Base-by-base conservation (phyloP, 1,284 basidiomycete genomes). In the Uromyces viciae-fabae region DNA sequence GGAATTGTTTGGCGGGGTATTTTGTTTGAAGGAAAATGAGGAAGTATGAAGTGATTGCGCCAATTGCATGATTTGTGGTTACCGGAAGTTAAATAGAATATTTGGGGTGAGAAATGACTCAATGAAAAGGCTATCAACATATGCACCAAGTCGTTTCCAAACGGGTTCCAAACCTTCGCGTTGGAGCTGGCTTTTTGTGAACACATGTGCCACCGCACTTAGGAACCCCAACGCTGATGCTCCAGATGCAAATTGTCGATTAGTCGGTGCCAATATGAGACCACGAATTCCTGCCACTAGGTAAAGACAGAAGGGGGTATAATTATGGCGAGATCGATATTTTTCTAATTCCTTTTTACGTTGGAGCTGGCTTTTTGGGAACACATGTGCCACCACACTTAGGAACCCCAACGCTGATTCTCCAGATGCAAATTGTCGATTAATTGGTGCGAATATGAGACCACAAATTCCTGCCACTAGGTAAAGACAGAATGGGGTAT, bases 81-180 rank as follows among this genome's bases (percentile, higher is more conserved):
- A 22, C 17, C 60, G 33, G 60, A 64, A 64, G 25, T 33, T 64
- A 28, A 64, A 64, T 19, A 64, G 60, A n/a, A 33, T 38, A 38
- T 64, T 64, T 33, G 60, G 60, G 31, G 60, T 64, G 28, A 64
- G 60, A 38, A 64, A 64, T 3, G 60, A 64, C 3, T 64, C 60
- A 64, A 64, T 64, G 60, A 64, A 64, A 64, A 38, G 2, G 15
- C 33, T 38, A 33, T 64, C 33, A 28, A 64, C 42, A 38, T 64
- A 64, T 60, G 19, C 25, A 11, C 52, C 52, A 54, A 54, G 52
- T 54, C 52, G 52, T 19, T 54, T 54, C 52, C 52, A 54, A 54
- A 54, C 52, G 15, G 52, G 52, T 54, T 54, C 52, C 52, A 54
- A 54, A 54, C 52, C 52, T 25, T 54, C 52, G 22, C 52, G 22